Percentiles rank a stretch among this genome's conserved stretches.
Conservation (phyloP, 129 eudicot genomes). For the Mikania micrantha region DNA sequence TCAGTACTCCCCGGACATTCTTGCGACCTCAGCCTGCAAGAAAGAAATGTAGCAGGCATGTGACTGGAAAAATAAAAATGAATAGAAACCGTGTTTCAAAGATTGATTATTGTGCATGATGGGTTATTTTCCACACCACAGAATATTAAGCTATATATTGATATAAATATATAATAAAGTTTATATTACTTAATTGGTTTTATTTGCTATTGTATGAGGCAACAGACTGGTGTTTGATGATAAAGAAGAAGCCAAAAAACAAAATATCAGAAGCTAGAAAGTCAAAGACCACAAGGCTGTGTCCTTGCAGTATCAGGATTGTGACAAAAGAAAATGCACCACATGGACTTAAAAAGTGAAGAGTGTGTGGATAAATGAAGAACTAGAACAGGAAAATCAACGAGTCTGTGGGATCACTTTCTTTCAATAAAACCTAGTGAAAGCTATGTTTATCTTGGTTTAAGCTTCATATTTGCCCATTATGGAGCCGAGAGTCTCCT, state of each 20-base stretch:
- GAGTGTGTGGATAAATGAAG: too few species aligned
- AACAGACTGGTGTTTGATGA: neutral
- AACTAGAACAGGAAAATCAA: too few species aligned
- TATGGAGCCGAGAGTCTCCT: too few species aligned
- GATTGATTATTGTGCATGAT: neutral
- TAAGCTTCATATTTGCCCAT: neutral
- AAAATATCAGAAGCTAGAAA: too few species aligned
- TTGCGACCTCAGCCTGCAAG: constrained; percentile 34
- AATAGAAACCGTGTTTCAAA: neutral
- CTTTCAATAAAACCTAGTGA: neutral
- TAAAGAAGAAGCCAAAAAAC: too few species aligned
- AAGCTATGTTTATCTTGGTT: too few species aligned
- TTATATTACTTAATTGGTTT: neutral
- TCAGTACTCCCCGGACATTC: constrained; percentile 30
- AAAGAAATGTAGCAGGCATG: neutral
- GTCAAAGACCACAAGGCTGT: neutral
- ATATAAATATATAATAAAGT: too few species aligned
- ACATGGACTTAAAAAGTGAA: too few species aligned
- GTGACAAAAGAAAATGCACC: too few species aligned
- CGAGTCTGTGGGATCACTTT: neutral
- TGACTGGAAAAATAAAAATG: neutral
- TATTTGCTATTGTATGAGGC: neutral
- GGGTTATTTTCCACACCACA: neutral
- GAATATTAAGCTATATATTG: too few species aligned
- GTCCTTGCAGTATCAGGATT: neutral